These are phyloP conservation scores for Claviceps purpurea DNA, from an alignment of 2,329 filamentous ascomycete genomes.

Conservation along the genomic window DNA sequence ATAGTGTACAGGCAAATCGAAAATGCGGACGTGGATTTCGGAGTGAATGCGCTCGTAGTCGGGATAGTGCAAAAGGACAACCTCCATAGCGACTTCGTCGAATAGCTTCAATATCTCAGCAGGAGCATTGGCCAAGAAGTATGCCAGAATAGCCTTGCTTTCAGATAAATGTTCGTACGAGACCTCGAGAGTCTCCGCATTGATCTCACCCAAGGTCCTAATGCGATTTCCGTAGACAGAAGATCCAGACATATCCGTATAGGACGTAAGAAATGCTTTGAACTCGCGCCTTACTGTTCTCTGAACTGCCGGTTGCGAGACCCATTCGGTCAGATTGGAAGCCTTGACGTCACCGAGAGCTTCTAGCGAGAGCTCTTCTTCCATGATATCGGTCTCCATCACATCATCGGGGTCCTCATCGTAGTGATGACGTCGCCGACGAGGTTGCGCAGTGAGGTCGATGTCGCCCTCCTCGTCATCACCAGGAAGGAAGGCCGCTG, in stretches of 20 bases:
- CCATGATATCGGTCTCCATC: slow-evolving; percentile 87
- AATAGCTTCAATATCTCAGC: slow-evolving; percentile 94
- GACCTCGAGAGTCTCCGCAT: slow-evolving; percentile 90
- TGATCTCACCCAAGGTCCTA: slow-evolving; percentile 88
- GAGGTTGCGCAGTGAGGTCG: slow-evolving; percentile 74
- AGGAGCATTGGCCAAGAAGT: slow-evolving; percentile 90
- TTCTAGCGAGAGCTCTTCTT: slow-evolving; percentile 86
- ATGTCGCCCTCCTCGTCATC: slow-evolving; percentile 78
- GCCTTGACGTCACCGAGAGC: slow-evolving; percentile 88
- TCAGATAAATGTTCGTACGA: slow-evolving; percentile 86
- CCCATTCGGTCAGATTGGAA: slow-evolving; percentile 87
- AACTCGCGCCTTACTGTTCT: slow-evolving; percentile 92
- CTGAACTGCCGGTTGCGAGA: slow-evolving; percentile 78
- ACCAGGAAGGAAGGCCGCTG: slow-evolving; percentile 60
- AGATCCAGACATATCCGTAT: slow-evolving; percentile 74
- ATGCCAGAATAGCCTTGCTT: slow-evolving; percentile 85
- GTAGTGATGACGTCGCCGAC: slow-evolving; percentile 76
- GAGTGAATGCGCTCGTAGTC: slow-evolving; percentile 96
- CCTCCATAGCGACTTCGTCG: slow-evolving; percentile 92
- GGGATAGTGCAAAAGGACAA: slow-evolving; percentile 88
- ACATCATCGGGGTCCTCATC: slow-evolving; percentile 90
- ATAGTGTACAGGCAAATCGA: slow-evolving; percentile 86
- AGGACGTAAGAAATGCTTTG: slow-evolving; percentile 93
- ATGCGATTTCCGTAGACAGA: slow-evolving; percentile 95
- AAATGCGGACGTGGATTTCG: slow-evolving; percentile 94